Evolutionary conservation across 1,284 basidiomycete species (phyloP), one percentile per base, ranked within the genome.

Genomic region (Austroboletus novae-zelandiae): DNA sequence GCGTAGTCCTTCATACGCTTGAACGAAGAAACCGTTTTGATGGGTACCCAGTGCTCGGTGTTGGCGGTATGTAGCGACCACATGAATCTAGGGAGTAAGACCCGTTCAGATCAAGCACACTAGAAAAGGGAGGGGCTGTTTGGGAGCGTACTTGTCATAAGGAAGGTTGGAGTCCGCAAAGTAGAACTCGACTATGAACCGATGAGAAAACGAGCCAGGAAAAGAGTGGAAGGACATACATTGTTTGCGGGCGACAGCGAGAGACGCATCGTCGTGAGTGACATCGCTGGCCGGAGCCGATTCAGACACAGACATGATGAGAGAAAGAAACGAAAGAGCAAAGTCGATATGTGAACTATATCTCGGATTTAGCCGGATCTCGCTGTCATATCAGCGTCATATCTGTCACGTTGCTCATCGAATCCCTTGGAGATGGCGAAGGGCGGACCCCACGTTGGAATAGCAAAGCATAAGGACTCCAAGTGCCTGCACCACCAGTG

Each of bases 111-210:
- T 17, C 36, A 40, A 15, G 41, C 43, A 15, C 25, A 30, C 20
- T 35, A 17, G n/a, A 23, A 31, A 20, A 30, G 20, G 18, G 25
- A 13, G 9, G 23, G 9, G 13, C 5, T 4, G n/a, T 4, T 4
- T 27, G 4, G 25, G 30, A 30, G 65, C 77, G 41, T 60, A 86
- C 86, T 91, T 94, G 82, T 98, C 97, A 62, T 86, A 95, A 13
- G 97, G 96, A 44, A 99, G 81, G 74, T 99, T 99, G 30, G 94
- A 84, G 72, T 97, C 93, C 46, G 90, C 90, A 72, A 99, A 95
- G 78, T 99, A 99, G 72, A 98, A 99, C 70, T 96, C 92, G 64
- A 98, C 95, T 97, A 51, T 7, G 52, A 31, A 42, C 42, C 9
- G 31, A 43, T 3, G 32, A 18, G 27, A 36, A 20, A 43, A 40